A percentile compares a stretch with the other conserved stretches of the same genome.
These are phyloP conservation scores for Trichomonas vaginalis DNA, from an alignment of 208 protist genomes.

Conservation along the genomic window DNA sequence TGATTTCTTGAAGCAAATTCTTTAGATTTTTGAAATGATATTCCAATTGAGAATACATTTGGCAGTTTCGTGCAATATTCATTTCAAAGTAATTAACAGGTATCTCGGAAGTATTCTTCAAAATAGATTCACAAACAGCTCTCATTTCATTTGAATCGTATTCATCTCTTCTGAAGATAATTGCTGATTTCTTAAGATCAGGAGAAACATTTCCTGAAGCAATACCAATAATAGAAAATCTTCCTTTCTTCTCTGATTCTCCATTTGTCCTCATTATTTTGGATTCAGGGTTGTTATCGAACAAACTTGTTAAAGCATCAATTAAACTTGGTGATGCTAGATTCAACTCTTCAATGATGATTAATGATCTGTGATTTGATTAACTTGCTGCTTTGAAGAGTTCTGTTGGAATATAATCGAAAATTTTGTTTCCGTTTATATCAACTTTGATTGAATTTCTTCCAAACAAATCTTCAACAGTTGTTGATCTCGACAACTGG, in stretches of 20 bases:
- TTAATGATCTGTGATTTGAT: too few species aligned
- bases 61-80: neutral
- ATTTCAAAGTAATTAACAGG: neutral
- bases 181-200: neutral
- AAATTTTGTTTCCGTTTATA: too few species aligned
- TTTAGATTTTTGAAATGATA: neutral
- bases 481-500: too few species aligned
- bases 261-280: neutral
- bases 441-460: too few species aligned
- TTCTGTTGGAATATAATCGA: too few species aligned
- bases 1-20: neutral
- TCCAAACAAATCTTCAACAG: too few species aligned
- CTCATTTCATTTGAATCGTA: neutral
- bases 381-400: too few species aligned
- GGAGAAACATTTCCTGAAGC: neutral
- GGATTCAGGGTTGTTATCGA: neutral
- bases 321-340: neutral
- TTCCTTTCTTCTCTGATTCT: neutral
- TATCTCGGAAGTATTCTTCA: neutral
- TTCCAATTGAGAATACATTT: neutral
- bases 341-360: neutral
- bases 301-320: neutral
- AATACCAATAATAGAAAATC: neutral
- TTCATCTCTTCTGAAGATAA: neutral
- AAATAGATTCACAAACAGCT: neutral